These are phyloP conservation scores for Candida maltosa DNA, from an alignment of 805 yeast species.

Conservation along the genomic window DNA sequence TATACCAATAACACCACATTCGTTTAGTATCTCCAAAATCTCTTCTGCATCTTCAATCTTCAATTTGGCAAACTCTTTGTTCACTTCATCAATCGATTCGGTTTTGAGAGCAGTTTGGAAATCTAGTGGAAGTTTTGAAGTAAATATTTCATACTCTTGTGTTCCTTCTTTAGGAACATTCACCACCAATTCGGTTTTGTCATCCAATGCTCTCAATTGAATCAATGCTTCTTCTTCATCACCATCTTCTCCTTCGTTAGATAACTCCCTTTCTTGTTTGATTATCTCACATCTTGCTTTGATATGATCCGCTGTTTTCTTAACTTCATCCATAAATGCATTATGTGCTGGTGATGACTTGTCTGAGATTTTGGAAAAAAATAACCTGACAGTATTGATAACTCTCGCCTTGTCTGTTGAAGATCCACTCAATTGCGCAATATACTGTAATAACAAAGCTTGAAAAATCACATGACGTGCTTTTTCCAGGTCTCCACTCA, in stretches of 20 bases:
- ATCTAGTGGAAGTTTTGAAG: slow-evolving; percentile 47
- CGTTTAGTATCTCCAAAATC: slow-evolving; percentile 68
- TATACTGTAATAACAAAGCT: slow-evolving; percentile 74
- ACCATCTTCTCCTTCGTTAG: slow-evolving; percentile 19
- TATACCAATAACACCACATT: slow-evolving; percentile 80
- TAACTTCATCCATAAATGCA: slow-evolving; percentile 73
- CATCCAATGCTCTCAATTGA: slow-evolving; percentile 86
- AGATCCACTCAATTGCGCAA: slow-evolving; percentile 44
- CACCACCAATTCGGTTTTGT: slow-evolving; percentile 69
- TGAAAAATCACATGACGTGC: slow-evolving; percentile 75
- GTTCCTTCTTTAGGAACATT: slow-evolving; percentile 60
- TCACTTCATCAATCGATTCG: slow-evolving; percentile 70
- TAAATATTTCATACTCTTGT: slow-evolving; percentile 54
- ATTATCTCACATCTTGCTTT: slow-evolving; percentile 69
- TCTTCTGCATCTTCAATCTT: slow-evolving; percentile 76
- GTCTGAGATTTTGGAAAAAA: slow-evolving; percentile 61
- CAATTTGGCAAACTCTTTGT: slow-evolving; percentile 73
- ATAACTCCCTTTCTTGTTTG: slow-evolving; percentile 48
- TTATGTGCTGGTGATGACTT: slow-evolving; percentile 55
- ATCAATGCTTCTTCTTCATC: slow-evolving; percentile 69
- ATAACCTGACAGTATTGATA: slow-evolving; percentile 52
- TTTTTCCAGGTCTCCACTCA: slow-evolving; percentile 51
- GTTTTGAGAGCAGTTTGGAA: slow-evolving; percentile 79
- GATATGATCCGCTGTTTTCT: slow-evolving; percentile 73
- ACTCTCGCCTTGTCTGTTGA: slow-evolving; percentile 24